Percentiles rank a stretch among this genome's conserved stretches.
These are phyloP conservation scores for Alternaria brassicicola DNA, from an alignment of 2,329 filamentous ascomycete species.

Conservation along the genomic window DNA sequence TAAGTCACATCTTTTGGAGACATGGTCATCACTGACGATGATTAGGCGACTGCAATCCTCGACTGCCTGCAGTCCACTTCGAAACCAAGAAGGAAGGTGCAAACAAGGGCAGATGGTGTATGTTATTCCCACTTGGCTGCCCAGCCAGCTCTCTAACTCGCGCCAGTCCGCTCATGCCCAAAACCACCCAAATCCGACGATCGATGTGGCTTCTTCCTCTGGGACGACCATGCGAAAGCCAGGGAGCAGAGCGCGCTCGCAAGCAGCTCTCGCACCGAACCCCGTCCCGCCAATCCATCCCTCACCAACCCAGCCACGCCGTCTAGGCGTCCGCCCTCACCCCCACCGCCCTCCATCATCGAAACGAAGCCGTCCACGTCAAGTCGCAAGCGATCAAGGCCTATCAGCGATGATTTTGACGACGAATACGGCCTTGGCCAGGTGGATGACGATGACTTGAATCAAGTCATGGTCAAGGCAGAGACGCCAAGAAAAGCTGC, in stretches of 20 bases:
- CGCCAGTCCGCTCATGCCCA: conserved; percentile 62
- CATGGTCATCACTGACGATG: conserved; percentile 14
- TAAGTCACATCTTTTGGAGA: conserved; percentile 7
- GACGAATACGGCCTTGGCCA: conserved; percentile 44
- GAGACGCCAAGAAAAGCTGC: conserved; percentile 52
- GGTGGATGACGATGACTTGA: conserved; percentile 42
- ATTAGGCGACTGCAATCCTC: conserved; percentile 61
- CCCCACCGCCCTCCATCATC: conserved; percentile 28
- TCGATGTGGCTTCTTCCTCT: conserved; percentile 64
- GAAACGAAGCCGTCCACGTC: conserved; percentile 12
- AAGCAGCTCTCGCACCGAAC: conserved; percentile 57
- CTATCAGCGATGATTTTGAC: conserved; percentile 33
- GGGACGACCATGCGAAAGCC: conserved; percentile 59
- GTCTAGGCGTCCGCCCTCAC: conserved; percentile 21
- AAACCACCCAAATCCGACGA: conserved; percentile 43
- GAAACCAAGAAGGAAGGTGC: conserved; percentile 63
- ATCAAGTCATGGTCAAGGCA: conserved; percentile 28
- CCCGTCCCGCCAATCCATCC: conserved; percentile 10
- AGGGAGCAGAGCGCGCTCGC: conserved; percentile 57
- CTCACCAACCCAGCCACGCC: conserved; percentile 17
- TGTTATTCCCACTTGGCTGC: neutral
- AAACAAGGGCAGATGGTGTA: conserved; percentile 62
- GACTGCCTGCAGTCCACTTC: conserved; percentile 60
- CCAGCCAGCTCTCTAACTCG: conserved; percentile 15
- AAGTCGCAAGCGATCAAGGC: conserved; percentile 40